A percentile compares a stretch with the other conserved stretches of the same genome.
These are phyloP conservation scores for Fusarium robinianum DNA, from an alignment of 2,329 filamentous ascomycete species.

Conservation along the genomic window DNA sequence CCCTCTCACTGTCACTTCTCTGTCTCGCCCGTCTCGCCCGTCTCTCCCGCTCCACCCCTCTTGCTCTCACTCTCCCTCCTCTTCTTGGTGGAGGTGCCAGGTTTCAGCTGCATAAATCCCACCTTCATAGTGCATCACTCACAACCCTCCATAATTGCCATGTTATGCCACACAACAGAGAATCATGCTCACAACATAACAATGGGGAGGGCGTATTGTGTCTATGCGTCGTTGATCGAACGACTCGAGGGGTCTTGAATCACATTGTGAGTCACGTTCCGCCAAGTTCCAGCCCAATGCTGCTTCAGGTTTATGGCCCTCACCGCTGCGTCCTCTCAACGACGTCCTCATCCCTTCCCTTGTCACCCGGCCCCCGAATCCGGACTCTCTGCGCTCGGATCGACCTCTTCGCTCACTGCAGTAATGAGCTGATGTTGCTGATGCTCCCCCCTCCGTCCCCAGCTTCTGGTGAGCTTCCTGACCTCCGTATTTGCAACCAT, in stretches of 20 bases:
- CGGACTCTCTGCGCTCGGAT: conserved; percentile 7
- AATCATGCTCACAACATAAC: no score
- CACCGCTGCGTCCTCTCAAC: conserved; percentile 19
- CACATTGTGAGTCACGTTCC: no score
- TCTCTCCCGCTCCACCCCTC: no score
- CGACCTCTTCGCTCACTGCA: conserved; percentile 17
- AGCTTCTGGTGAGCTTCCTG: conserved; percentile 18
- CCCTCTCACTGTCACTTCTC: no score
- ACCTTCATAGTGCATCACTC: conserved; percentile 14
- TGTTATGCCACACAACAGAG: no score
- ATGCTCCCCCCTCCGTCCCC: conserved; percentile 10
- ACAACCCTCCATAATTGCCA: no score
- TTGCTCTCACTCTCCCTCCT: conserved; percentile 3
- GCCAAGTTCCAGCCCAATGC: not conserved
- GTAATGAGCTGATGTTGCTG: conserved; percentile 29
- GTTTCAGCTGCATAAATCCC: conserved; percentile 22
- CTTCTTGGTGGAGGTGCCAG: conserved; percentile 9
- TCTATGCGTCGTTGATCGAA: no score
- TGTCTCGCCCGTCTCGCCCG: no score
- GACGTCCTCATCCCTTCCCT: conserved; percentile 3
- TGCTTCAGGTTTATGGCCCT: conserved; percentile 12
- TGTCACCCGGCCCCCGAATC: conserved; percentile 8
- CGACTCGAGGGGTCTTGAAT: no score
- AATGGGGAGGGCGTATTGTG: no score
- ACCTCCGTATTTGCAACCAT: conserved; percentile 16